Percentiles rank a stretch among this genome's conserved stretches.
Evolutionary conservation across 1,284 basidiomycete species (phyloP).

Genomic region (Schizophyllum amplum): DNA sequence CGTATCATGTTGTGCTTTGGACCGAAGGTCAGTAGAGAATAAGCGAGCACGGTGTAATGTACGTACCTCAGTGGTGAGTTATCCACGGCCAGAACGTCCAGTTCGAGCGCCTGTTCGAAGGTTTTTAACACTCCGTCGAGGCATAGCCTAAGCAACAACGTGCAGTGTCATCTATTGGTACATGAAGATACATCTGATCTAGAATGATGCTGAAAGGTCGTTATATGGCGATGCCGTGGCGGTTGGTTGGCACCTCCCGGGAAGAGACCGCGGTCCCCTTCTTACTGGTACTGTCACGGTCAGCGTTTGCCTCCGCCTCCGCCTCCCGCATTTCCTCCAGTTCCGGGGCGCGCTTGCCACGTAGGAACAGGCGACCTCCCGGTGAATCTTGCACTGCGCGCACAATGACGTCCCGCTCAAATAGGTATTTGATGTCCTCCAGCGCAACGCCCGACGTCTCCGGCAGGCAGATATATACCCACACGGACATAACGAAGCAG

Average conservation of each 20-base stretch:
- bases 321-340: conserved; percentile 2
- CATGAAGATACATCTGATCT: too few species aligned
- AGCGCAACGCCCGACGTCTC: conserved; percentile 33
- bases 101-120: too few species aligned
- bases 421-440: conserved; percentile 40
- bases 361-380: conserved; percentile 32
- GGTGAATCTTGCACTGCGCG: conserved; percentile 39
- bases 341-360: conserved; percentile 21
- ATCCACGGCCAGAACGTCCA: too few species aligned
- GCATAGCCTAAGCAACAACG: too few species aligned
- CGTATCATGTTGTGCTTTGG: too few species aligned
- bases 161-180: too few species aligned
- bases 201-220: not conserved
- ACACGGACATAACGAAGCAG: conserved; percentile 29
- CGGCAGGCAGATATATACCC: conserved; percentile 29
- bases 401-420: conserved; percentile 32
- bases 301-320: not conserved
- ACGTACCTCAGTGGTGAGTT: too few species aligned
- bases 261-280: too few species aligned
- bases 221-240: not conserved
- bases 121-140: too few species aligned
- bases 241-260: not conserved
- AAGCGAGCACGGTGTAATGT: too few species aligned
- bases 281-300: not conserved
- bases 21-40: not conserved